phyloP scores from a whole-genome alignment of 1,284 basidiomycete species.

The Athelia sp. region DNA sequence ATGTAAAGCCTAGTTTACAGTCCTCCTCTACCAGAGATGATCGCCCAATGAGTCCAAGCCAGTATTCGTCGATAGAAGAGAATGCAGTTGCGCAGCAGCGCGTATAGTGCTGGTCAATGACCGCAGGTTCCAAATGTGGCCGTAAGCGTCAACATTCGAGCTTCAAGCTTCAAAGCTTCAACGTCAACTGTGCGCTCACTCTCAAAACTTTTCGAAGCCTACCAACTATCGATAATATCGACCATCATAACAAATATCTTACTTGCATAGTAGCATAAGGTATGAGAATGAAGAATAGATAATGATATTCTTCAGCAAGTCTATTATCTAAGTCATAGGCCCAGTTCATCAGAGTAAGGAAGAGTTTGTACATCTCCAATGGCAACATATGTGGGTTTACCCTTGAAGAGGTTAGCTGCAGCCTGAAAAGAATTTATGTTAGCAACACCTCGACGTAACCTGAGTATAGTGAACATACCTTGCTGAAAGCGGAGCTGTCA shows the following conservation, averaged over 20 bases:
- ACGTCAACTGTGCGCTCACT: too few species aligned
- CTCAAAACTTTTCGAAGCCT: too few species aligned
- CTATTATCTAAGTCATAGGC: constrained; percentile 44
- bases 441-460: constrained; percentile 6
- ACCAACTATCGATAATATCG: too few species aligned
- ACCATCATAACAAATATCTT: too few species aligned
- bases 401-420: constrained; percentile 50
- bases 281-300: neutral
- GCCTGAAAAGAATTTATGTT: constrained; percentile 31
- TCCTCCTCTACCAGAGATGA: too few species aligned
- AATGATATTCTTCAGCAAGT: neutral
- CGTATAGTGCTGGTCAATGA: too few species aligned
- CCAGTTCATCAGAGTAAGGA: constrained; percentile 83
- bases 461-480: constrained; percentile 36
- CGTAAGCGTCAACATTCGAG: neutral
- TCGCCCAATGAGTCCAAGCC: too few species aligned
- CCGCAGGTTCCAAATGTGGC: too few species aligned
- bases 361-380: constrained; percentile 75
- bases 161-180: too few species aligned
- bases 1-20: constrained; percentile 23
- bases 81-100: too few species aligned
- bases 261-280: too few species aligned
- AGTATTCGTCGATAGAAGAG: too few species aligned
- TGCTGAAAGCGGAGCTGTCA: constrained; percentile 52
- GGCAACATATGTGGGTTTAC: constrained; percentile 82